Conservation (phyloP, 2,329 filamentous ascomycete genomes). For the Penicillium brevicompactum region DNA sequence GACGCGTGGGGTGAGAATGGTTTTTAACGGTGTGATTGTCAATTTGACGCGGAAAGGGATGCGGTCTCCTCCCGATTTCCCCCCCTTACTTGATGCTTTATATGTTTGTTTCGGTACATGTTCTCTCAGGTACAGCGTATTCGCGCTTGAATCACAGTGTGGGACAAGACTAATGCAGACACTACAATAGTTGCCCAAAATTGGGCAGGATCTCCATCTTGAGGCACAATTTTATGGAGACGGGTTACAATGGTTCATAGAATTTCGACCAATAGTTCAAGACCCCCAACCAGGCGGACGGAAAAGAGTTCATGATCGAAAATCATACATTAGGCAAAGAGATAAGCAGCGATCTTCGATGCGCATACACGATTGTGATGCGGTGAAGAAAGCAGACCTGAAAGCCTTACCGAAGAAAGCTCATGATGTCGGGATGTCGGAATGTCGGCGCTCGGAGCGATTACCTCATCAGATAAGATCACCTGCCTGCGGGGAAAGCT, state of each 20-base stretch:
- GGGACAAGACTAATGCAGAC: background rate
- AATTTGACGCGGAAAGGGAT: background rate
- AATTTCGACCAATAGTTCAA: background rate
- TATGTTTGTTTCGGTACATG: background rate
- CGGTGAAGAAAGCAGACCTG: background rate
- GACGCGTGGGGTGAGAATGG: background rate
- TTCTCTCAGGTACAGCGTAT: background rate
- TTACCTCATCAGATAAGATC: constrained; percentile 30
- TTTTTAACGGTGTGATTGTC: constrained; percentile 1
- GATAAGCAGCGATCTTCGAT: background rate
- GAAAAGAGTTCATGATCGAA: background rate
- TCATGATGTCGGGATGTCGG: background rate
- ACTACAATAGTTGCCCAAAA: background rate
- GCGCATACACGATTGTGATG: background rate
- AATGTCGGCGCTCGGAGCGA: constrained; percentile 2
- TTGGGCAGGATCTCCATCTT: background rate
- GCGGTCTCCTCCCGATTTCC: background rate
- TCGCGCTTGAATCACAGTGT: background rate
- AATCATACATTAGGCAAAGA: background rate
- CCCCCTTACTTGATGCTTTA: background rate
- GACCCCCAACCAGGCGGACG: background rate
- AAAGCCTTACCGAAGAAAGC: background rate
- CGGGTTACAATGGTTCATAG: background rate
- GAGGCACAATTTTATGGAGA: background rate
- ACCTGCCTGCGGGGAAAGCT: constrained; percentile 28